Base-by-base conservation (phyloP, 2,329 filamentous ascomycete genomes). In the Fusarium sp. region DNA sequence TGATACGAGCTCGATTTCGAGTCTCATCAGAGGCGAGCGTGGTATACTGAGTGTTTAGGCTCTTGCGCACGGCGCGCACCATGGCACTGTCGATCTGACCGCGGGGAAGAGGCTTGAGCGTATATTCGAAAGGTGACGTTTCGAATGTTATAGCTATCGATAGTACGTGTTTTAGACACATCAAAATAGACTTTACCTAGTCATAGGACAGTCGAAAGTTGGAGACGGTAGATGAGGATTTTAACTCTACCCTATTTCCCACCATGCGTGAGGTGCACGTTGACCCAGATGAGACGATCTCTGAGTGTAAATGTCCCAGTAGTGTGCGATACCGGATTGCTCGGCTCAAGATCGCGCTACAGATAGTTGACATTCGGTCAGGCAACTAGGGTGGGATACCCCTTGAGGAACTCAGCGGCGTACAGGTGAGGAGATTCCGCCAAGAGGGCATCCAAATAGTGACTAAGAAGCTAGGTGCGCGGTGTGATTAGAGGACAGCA, bases 311-410 rank as follows among this genome's bases (percentile, higher is more conserved):
- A 46, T 44, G 46, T 26, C 43, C 32, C 17, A 30, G 47, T 57
- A 59, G 40, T 44, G 52, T 58, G 68, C 69, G 62, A 68, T 71
- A 53, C 68, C 68, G 68, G 62, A 51, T 56, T 46, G 56, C 40
- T 67, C 71, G 69, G 65, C 54, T 49, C 51, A 55, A 51, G 58
- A 37, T 43, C 45, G 49, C 35, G 50, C 62, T 57, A 56, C 50
- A 52, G 41, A 48, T 11, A 54, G 45, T 56, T 71, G 62, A 71
- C 54, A 62, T 72, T 37, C 48, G 48, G 54, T 47, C 54, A 53
- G 67, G 45, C 22, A 67, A 37, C 67, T 44, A 37, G 67, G 67
- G 55, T 64, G 60, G 37, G 39, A 63, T 49, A n/a, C 53, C 53
- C 49, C 46, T 67, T 67, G 53, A 32, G 43, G 45, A 55, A 55